Evolutionary conservation across 2,329 filamentous ascomycete species (phyloP).

Genomic region (Stromatinia cepivora): DNA sequence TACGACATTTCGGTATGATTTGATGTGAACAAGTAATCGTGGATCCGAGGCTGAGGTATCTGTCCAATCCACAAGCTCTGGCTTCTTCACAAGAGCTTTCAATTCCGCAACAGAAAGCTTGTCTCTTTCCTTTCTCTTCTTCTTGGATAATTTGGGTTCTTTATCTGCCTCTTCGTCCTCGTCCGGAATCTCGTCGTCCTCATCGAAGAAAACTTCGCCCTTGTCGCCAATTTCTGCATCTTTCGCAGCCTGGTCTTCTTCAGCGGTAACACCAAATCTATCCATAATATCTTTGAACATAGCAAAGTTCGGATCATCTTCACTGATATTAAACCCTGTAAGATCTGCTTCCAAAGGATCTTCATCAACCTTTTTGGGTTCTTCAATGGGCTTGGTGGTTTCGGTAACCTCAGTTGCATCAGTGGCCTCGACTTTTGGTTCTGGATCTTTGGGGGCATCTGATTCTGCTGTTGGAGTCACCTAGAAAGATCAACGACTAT

Average conservation of each 20-base stretch:
- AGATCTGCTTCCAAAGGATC: slow-evolving; percentile 49
- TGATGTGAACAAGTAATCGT: slow-evolving; percentile 86
- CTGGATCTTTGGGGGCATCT: slow-evolving; percentile 40
- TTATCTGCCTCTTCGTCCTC: slow-evolving; percentile 71
- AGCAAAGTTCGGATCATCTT: slow-evolving; percentile 75
- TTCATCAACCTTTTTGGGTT: slow-evolving; percentile 32
- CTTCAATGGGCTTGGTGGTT: slow-evolving; percentile 37
- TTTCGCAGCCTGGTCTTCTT: slow-evolving; percentile 63
- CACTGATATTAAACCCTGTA: slow-evolving; percentile 51
- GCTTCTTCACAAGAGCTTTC: slow-evolving; percentile 86
- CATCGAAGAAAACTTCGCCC: slow-evolving; percentile 79
- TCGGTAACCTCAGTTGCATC: slow-evolving; percentile 2
- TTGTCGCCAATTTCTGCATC: slow-evolving; percentile 72
- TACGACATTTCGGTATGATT: slow-evolving; percentile 91
- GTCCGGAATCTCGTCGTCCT: slow-evolving; percentile 83
- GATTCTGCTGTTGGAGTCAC: slow-evolving; percentile 38
- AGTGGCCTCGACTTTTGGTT: slow-evolving; percentile 34
- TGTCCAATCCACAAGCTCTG: slow-evolving; percentile 96
- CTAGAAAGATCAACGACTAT: slow-evolving; percentile 34
- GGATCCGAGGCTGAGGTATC: slow-evolving; percentile 91
- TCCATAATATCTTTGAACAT: slow-evolving; percentile 81
- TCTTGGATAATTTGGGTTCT: slow-evolving; percentile 80
- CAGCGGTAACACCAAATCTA: slow-evolving; percentile 69
- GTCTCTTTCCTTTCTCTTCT: slow-evolving; percentile 87
- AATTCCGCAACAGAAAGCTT: slow-evolving; percentile 94